Conservation (phyloP, 2,329 filamentous ascomycete species). For the Hypocreales sp. region DNA sequence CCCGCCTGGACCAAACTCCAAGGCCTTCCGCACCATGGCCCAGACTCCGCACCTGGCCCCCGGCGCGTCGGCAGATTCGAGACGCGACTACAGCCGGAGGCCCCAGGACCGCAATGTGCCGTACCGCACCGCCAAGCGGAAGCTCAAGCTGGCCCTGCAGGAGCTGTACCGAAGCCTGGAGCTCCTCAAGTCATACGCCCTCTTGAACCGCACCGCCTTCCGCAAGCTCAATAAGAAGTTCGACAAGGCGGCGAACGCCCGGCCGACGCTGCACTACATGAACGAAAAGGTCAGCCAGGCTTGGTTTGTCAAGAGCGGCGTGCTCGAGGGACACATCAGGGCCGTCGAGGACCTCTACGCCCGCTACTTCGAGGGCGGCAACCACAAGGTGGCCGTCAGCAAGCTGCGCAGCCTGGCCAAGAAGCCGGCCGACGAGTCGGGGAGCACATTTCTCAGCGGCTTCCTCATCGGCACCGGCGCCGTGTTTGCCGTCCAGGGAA, state of each 20-base stretch:
- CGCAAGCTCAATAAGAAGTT: conserved; percentile 99
- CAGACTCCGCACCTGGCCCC: conserved; percentile 27
- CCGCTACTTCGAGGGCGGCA: conserved; percentile 84
- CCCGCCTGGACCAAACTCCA: conserved; percentile 43
- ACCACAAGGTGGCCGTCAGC: conserved; percentile 77
- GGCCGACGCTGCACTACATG: conserved; percentile 68
- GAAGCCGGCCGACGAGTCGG: conserved; percentile 39
- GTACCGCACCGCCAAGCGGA: conserved; percentile 77
- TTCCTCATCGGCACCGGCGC: conserved; percentile 52
- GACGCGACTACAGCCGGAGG: conserved; percentile 35
- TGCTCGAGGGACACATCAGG: conserved; percentile 65
- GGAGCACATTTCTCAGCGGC: conserved; percentile 43
- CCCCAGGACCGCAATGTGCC: conserved; percentile 43
- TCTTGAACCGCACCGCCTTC: conserved; percentile 85
- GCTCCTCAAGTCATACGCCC: conserved; percentile 76
- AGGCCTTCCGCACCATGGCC: conserved; percentile 39
- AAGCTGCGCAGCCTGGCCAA: conserved; percentile 65
- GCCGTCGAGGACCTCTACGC: conserved; percentile 84
- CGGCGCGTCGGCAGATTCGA: conserved; percentile 13
- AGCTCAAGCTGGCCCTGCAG: conserved; percentile 78
- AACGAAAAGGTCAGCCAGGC: conserved; percentile 80
- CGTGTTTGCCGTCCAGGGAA: conserved; percentile 50
- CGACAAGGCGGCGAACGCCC: conserved; percentile 74
- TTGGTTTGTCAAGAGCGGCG: conserved; percentile 82
- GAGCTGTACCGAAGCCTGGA: conserved; percentile 91